phyloP scores from a whole-genome alignment of 352 stramenopile genomes.

The Phytophthora lateralis region DNA sequence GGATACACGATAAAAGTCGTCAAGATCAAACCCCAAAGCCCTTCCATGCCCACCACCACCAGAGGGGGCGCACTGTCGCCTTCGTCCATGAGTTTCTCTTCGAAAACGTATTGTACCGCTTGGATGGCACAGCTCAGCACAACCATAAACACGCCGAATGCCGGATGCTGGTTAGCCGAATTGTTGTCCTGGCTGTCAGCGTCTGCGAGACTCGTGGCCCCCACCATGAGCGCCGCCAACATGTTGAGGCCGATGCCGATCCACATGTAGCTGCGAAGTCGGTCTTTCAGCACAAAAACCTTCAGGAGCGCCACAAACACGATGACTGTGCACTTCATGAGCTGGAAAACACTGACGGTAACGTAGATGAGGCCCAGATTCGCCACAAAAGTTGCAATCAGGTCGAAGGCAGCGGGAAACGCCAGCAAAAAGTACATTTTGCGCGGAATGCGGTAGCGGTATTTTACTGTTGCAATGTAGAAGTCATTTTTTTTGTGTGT shows the following conservation, averaged over 20 bases:
- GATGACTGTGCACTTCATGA: conserved; percentile 94
- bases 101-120: conserved; percentile 96
- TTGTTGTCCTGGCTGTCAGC: conserved; percentile 71
- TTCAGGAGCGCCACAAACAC: conserved; percentile 98
- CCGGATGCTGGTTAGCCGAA: conserved; percentile 60
- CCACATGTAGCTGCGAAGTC: conserved; percentile 95
- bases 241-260: conserved; percentile 96
- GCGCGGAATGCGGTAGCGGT: conserved; percentile 76
- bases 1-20: conserved; percentile 95
- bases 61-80: conserved; percentile 92
- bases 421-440: conserved; percentile 95
- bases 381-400: conserved; percentile 93
- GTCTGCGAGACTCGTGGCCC: conserved; percentile 92
- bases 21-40: conserved; percentile 95
- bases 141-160: conserved; percentile 94
- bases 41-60: conserved; percentile 96
- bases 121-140: conserved; percentile 95
- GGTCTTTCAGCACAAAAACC: conserved; percentile 92
- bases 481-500: not conserved
- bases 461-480: conserved; percentile 55
- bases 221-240: conserved; percentile 92
- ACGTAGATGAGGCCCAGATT: conserved; percentile 95
- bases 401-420: conserved; percentile 93
- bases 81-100: conserved; percentile 98
- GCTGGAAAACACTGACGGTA: conserved; percentile 89